Evolutionary conservation across 495 filamentous ascomycete genomes (phyloP).

Genomic region (Filosporella fistucella): DNA sequence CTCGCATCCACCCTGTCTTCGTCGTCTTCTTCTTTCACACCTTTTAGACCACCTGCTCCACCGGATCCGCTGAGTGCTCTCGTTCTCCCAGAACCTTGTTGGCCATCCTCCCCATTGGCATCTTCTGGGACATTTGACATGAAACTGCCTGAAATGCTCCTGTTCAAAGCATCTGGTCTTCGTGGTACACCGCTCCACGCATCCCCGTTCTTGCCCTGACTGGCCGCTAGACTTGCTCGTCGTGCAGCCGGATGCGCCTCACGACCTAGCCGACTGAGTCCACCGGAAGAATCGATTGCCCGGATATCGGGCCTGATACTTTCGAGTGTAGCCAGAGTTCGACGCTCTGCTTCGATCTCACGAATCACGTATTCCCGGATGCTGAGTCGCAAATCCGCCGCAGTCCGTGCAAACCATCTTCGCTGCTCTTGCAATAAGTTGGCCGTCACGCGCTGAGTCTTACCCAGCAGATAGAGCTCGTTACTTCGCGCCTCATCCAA

Average conservation of each 20-base stretch:
- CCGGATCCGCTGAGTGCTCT: slow-evolving; percentile 54
- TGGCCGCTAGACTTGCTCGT: slow-evolving; percentile 71
- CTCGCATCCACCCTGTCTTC: slow-evolving; percentile 91
- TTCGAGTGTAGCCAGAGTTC: slow-evolving; percentile 88
- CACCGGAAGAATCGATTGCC: slow-evolving; percentile 84
- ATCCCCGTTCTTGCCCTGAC: slow-evolving; percentile 92
- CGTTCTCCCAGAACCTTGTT: slow-evolving; percentile 44
- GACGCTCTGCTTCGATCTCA: slow-evolving; percentile 92
- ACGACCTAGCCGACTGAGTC: slow-evolving; percentile 80
- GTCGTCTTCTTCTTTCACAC: slow-evolving; percentile 80
- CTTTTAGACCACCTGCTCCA: slow-evolving; percentile 42
- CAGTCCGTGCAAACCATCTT: slow-evolving; percentile 85
- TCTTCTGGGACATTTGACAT: slow-evolving; percentile 41
- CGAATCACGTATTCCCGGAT: slow-evolving; percentile 91
- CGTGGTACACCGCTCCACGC: slow-evolving; percentile 94
- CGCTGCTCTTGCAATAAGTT: slow-evolving; percentile 87
- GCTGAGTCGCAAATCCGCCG: slow-evolving; percentile 69
- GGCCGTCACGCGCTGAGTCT: slow-evolving; percentile 79
- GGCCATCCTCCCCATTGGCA: slow-evolving; percentile 40
- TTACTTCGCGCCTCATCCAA: slow-evolving; percentile 80
- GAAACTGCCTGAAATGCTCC: slow-evolving; percentile 73
- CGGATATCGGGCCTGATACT: slow-evolving; percentile 88
- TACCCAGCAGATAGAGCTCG: slow-evolving; percentile 74
- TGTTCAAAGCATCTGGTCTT: slow-evolving; percentile 66
- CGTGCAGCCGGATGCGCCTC: slow-evolving; percentile 76